These are phyloP conservation scores for Scytalidium sp. DNA, from an alignment of 2,329 filamentous ascomycete genomes.

Conservation along the genomic window DNA sequence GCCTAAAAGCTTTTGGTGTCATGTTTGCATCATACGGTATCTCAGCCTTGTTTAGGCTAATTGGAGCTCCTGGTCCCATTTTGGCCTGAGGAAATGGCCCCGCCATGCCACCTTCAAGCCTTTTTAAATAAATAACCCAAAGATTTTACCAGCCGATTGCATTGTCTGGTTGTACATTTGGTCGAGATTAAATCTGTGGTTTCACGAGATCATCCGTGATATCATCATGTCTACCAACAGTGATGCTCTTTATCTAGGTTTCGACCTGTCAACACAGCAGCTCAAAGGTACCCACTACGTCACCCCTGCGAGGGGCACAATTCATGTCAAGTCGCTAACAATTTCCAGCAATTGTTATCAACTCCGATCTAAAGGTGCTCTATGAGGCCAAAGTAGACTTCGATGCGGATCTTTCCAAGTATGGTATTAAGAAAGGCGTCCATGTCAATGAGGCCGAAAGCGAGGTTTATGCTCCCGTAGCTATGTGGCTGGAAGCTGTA, in stretches of 20 bases:
- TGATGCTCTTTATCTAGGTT: constrained; percentile 77
- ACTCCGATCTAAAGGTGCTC: constrained; percentile 75
- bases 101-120: neutral
- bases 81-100: neutral
- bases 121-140: no score
- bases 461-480: constrained; percentile 90
- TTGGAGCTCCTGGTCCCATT: neutral
- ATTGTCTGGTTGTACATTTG: neutral
- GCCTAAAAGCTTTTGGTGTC: constrained; percentile 5
- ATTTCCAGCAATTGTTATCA: constrained; percentile 71
- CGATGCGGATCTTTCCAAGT: constrained; percentile 75
- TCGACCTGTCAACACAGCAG: constrained; percentile 96
- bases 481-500: constrained; percentile 90
- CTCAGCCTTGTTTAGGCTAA: neutral
- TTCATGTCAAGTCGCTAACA: constrained; percentile 11
- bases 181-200: neutral
- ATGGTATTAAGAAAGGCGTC: constrained; percentile 86
- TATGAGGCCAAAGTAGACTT: constrained; percentile 93
- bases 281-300: constrained; percentile 65
- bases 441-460: constrained; percentile 75
- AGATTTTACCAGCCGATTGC: no score
- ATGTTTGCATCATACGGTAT: no score
- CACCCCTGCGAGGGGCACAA: constrained; percentile 1
- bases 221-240: constrained; percentile 33
- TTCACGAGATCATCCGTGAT: neutral